Evolutionary conservation across 192 early-diverging fungal genomes (phyloP), one percentile per base, ranked within the genome.

Genomic region (Lobosporangium transversale): DNA sequence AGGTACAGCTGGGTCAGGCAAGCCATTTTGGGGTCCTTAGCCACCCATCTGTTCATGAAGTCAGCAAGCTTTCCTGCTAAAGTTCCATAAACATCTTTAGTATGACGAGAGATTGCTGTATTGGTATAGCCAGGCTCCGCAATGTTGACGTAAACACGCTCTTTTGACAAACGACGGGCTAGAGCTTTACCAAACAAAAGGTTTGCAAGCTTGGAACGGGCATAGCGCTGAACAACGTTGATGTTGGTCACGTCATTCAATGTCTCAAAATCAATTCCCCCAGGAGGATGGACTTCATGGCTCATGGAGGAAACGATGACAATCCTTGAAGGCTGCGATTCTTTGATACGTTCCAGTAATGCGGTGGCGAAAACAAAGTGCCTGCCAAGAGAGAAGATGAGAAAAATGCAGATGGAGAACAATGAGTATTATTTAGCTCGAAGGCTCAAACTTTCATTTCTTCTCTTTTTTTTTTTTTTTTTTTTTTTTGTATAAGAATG

Each of bases 161-260:
- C 51, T 9, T 66, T 63, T 14, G 70, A 54, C 3, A 79, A 29
- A 23, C 64, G 37, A 17, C 68, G 58, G 32, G 62, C 50, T 6
- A 63, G 40, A 26, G 49, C 62, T 44, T 53, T 63, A 26, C 21
- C 51, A 78, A 87, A 88, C 15, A 83, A 60, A 32, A 84, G 50
- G 44, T 84, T 86, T 44, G 83, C 65, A 45, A 87, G 58, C 79
- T 90, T 90, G 42, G 78, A 70, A n/a, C 79, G 62, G 23, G 62
- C 78, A 59, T 89, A 88, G 26, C 51, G 29, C 33, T 21, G 17
- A 40, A 59, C 7, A 20, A 37, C 18, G 10, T 20, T 45, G 40
- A 40, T 44, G 24, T 40, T 64, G 31, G n/a, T 54, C n/a, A n/a
- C 24, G 52, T 80, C 36, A 20, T 85, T 75, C 21, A 83, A 53